These are phyloP conservation scores for Penicillium lagena DNA, from an alignment of 495 filamentous ascomycete species.

Conservation along the genomic window DNA sequence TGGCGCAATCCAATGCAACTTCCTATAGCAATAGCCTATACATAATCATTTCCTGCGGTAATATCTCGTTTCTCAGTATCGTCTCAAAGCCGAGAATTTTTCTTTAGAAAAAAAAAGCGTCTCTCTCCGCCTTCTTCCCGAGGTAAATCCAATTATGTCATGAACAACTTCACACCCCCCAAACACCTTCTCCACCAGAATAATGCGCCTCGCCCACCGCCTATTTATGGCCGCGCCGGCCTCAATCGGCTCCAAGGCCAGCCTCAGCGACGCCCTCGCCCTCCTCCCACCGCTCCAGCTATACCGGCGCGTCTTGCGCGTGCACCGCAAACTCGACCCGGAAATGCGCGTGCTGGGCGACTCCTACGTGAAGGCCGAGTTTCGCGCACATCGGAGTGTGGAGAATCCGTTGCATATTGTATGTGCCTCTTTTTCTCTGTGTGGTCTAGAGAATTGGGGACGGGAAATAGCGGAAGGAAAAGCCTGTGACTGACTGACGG, in stretches of 20 bases:
- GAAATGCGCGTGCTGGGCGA: slow-evolving; percentile 83
- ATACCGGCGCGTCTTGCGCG: slow-evolving; percentile 79
- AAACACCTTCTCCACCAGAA: slow-evolving; percentile 6
- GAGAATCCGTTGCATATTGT: slow-evolving; percentile 94
- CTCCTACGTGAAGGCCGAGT: slow-evolving; percentile 86
- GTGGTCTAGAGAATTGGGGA: not conserved
- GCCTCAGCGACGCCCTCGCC: slow-evolving; percentile 57
- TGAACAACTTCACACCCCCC: slow-evolving; percentile 3
- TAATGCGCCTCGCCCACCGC: slow-evolving; percentile 29
- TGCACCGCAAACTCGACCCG: slow-evolving; percentile 70
- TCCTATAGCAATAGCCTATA: not conserved
- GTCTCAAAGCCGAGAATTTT: too few species aligned
- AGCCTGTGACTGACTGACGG: slow-evolving; percentile 5
- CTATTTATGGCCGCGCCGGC: slow-evolving; percentile 42
- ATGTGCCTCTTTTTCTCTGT: slow-evolving; percentile 17
- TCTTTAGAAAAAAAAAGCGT: not conserved
- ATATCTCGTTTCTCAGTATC: too few species aligned
- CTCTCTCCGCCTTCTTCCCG: slow-evolving; percentile 22
- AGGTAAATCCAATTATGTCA: slow-evolving; percentile 21
- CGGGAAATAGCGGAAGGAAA: not conserved
- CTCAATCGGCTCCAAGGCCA: slow-evolving; percentile 40
- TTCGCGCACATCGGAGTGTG: slow-evolving; percentile 68
- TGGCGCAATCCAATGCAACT: not conserved
- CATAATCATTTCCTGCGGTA: too few species aligned
- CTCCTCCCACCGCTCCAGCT: slow-evolving; percentile 87